Evolutionary conservation across 169 alveolate genomes (phyloP), one percentile per base, ranked within the genome.

Genomic region (Fabrea salina): DNA sequence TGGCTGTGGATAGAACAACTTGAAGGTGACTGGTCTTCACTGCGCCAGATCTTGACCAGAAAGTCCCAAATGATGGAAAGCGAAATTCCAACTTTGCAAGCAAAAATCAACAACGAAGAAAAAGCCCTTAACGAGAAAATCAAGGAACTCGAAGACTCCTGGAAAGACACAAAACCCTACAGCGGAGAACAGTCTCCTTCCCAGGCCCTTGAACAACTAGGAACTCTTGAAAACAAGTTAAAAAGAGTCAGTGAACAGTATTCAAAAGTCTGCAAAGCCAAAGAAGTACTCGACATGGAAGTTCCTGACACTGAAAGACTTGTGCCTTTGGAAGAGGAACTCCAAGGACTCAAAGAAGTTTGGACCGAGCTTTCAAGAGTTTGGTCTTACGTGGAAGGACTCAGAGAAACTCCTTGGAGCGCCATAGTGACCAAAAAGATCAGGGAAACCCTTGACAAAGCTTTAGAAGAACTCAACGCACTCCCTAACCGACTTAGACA

Each of bases 1-100:
- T 96, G 98, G 97, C 83, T 95, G 47, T 91, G 96, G 89, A 90
- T 95, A 39, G 99, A 96, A 80, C 83, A 90, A 47, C 91, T 97
- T 8, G 98, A 96, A 81, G 97, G 98, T 1, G 98, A 96, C 40
- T 95, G 98, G 97, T 93, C 89, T 49, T 80, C 94, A 30, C 95
- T 97, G 40, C 88, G 89, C 79, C 96, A 95, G 54, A 84, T 91
- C 0, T 78, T 91, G 8, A 64, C 82, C 8, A 89, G 89, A 54
- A 92, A 91, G 77, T 56, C 86, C 13, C 75, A 85, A 67, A 44
- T 75, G 43, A 85, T 92, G 92, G 95, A 94, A 80, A 91, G 86
- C 32, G 92, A 94, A 85, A 84, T 91, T 5, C 92, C 94, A 49
- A 77, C 87, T 11, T 78, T 92, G 32, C 70, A 87, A 79, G 89